Base-by-base conservation (phyloP, 345 rosid species). In the Gossypium ekmanianum region DNA sequence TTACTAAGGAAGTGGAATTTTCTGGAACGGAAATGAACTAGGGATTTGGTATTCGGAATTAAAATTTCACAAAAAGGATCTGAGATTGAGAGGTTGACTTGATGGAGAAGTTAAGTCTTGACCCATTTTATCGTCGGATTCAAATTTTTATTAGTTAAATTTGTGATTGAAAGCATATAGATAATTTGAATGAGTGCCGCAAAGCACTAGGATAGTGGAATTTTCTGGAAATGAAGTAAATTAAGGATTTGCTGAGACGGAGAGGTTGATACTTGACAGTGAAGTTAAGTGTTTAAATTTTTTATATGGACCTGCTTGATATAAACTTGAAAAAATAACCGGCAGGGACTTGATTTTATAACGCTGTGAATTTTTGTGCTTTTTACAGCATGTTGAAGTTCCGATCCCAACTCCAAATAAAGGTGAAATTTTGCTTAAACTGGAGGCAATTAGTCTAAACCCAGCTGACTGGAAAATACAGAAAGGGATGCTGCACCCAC, bases 391-490 rank as follows among this genome's bases (percentile, higher is more conserved):
- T 68, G 91, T 87, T 10, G 86, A 89, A 50, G 82, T 84, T 29
- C 83, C 81, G 8, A 75, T 80, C 24, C 84, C 88, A 11, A 63
- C 57, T n/a, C 85, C 88, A 4, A 82, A 78, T 3, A 62, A 81
- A 66, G 83, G 72, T 71, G 91, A 89, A 78, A 74, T 85, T 70
- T 79, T 87, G 85, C 47, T 89, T 44, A 89, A 81, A 78, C 17
- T 84, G 52, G 88, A 89, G 74, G 90, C 91, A 1, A 55, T 55
- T 17, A 76, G 78, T 73, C 73, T 89, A 11, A 89, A 89, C 76
- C 90, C 93, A 3, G 61, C 79, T 16, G 93, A 87, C 65, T 84
- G 86, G 89, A 89, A 85, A 75, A 79, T 82, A 0, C 93, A 89
- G 71, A 82, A 84, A 74, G 93, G 93, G 72, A 22, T 80, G 61